phyloP scores from a whole-genome alignment of 345 rosid genomes.

The Abelmoschus esculentus region DNA sequence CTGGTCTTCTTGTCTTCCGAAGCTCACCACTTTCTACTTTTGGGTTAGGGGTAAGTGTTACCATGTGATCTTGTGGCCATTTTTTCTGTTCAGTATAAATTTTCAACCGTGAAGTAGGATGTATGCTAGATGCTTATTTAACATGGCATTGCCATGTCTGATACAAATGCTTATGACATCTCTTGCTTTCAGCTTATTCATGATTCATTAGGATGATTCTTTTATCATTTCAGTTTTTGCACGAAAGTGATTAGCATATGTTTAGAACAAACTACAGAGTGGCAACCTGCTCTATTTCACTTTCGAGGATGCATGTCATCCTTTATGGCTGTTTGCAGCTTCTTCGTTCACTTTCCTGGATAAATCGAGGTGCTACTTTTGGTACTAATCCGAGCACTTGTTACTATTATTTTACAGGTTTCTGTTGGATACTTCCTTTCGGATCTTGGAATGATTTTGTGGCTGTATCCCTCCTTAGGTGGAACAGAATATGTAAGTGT shows the following conservation, averaged over 20 bases:
- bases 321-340: background rate
- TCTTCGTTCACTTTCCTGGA: background rate
- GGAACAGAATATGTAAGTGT: slow-evolving; percentile 85
- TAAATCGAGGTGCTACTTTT: background rate
- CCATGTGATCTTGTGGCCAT: background rate
- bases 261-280: background rate
- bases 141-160: too few species aligned
- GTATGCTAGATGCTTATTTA: background rate
- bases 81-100: background rate
- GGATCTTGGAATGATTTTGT: slow-evolving; percentile 75
- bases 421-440: slow-evolving; percentile 84
- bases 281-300: background rate
- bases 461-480: slow-evolving; percentile 82
- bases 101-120: background rate
- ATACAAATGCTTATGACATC: background rate
- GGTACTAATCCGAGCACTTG: background rate
- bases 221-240: background rate
- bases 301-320: background rate
- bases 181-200: background rate
- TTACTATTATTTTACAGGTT: slow-evolving; percentile 37
- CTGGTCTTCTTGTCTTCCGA: slow-evolving; percentile 46
- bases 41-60: slow-evolving; percentile 51
- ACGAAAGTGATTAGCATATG: slow-evolving; percentile 2
- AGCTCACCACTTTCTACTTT: slow-evolving; percentile 61
- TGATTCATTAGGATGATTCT: background rate